These are phyloP conservation scores for Uncinocarpus reesii DNA, from an alignment of 2,329 filamentous ascomycete genomes.

Conservation along the genomic window DNA sequence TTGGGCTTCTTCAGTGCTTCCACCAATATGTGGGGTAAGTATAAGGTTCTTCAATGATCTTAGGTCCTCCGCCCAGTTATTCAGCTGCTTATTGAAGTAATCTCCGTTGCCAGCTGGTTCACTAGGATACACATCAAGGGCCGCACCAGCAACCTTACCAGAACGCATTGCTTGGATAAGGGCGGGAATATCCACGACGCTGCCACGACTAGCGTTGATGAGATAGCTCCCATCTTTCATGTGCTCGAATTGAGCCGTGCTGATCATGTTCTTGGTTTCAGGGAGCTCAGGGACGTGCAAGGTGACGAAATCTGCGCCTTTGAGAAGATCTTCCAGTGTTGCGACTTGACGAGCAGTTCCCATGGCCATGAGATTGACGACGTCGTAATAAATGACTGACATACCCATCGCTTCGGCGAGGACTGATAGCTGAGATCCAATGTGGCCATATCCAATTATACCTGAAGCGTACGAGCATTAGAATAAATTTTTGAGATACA, in stretches of 20 bases:
- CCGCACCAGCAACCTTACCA: conserved; percentile 83
- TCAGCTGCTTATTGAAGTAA: conserved; percentile 79
- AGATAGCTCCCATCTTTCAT: conserved; percentile 93
- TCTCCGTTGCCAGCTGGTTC: conserved; percentile 91
- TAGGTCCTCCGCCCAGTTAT: conserved; percentile 76
- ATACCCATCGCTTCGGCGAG: conserved; percentile 96
- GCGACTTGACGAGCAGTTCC: conserved; percentile 78
- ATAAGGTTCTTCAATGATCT: conserved; percentile 83
- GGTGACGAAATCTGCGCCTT: conserved; percentile 79
- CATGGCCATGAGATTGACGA: conserved; percentile 86
- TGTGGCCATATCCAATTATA: conserved; percentile 95
- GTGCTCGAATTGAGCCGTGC: conserved; percentile 62
- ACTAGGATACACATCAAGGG: conserved; percentile 90
- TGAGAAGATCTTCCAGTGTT: conserved; percentile 64
- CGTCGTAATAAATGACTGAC: conserved; percentile 94
- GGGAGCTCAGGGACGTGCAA: conserved; percentile 87
- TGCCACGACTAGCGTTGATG: conserved; percentile 91
- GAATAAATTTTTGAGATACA: conserved; percentile 1
- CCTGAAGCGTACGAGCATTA: conserved; percentile 35
- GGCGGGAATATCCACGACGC: conserved; percentile 85
- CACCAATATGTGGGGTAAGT: conserved; percentile 91
- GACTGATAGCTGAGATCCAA: conserved; percentile 90
- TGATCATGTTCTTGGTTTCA: conserved; percentile 89
- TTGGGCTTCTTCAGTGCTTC: conserved; percentile 95
- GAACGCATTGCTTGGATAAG: conserved; percentile 76